A percentile compares a stretch with the other conserved stretches of the same genome.
These are phyloP conservation scores for Stevia rebaudiana DNA, from an alignment of 140 eudicot species.

Conservation along the genomic window DNA sequence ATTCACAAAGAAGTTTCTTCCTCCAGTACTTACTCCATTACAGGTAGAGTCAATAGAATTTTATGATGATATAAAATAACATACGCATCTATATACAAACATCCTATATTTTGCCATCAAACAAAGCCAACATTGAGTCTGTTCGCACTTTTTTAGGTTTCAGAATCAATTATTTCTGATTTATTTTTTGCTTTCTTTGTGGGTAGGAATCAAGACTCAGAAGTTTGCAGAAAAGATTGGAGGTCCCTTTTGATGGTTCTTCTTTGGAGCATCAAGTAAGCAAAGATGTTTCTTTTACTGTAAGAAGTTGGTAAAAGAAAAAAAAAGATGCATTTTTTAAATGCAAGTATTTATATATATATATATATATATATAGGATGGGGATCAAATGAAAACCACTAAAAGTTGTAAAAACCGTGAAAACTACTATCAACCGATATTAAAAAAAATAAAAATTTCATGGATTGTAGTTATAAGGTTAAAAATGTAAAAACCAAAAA, in stretches of 20 bases:
- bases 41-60: conserved; percentile 49
- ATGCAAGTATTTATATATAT: too few species aligned
- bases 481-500: too few species aligned
- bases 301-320: too few species aligned
- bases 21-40: conserved; percentile 63
- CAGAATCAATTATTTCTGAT: background rate
- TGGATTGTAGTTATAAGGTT: too few species aligned
- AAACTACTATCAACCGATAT: too few species aligned
- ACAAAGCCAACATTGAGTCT: background rate
- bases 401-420: too few species aligned
- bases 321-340: too few species aligned
- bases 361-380: too few species aligned
- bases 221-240: conserved; percentile 60
- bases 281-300: too few species aligned
- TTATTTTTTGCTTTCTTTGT: background rate
- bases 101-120: background rate
- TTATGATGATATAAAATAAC: too few species aligned
- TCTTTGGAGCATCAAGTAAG: conserved; percentile 80
- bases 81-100: background rate
- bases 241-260: conserved; percentile 80
- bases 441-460: too few species aligned
- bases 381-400: too few species aligned
- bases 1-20: conserved; percentile 27
- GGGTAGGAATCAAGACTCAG: conserved; percentile 71
- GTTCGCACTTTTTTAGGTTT: background rate